Evolutionary conservation across 2,329 filamentous ascomycete genomes (phyloP).

Genomic region (Rhynchosporium graminicola): DNA sequence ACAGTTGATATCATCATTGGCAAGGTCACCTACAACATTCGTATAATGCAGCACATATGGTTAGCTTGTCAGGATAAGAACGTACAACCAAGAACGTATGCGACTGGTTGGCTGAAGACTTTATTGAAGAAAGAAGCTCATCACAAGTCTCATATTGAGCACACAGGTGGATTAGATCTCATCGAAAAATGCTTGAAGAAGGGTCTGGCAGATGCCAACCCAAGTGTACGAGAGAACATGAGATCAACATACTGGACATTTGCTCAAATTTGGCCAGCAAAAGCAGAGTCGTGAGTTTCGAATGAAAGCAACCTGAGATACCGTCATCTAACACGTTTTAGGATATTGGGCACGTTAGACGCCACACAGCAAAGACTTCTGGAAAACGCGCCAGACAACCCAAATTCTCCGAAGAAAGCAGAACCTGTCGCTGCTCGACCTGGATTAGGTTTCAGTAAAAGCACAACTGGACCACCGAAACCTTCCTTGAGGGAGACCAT

Average conservation of each 20-base stretch:
- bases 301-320: background rate
- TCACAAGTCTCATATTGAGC: conserved; percentile 82
- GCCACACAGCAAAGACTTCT: conserved; percentile 75
- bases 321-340: conserved; percentile 41
- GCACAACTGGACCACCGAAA: conserved; percentile 57
- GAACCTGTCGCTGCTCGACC: conserved; percentile 54
- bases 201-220: conserved; percentile 85
- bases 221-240: conserved; percentile 83
- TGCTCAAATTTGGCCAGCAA: conserved; percentile 72
- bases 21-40: conserved; percentile 75
- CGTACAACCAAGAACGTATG: conserved; percentile 78
- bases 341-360: conserved; percentile 79
- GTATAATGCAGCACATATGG: conserved; percentile 84
- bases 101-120: conserved; percentile 80
- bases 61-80: conserved; percentile 90
- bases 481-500: conserved; percentile 80
- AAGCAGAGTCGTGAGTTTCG: conserved; percentile 68
- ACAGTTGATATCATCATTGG: conserved; percentile 81
- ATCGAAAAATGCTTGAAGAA: conserved; percentile 89
- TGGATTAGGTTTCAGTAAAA: conserved; percentile 63
- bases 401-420: conserved; percentile 62
- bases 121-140: conserved; percentile 74
- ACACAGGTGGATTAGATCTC: conserved; percentile 77
- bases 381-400: conserved; percentile 82
- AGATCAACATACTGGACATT: conserved; percentile 87